Percentiles rank a stretch among this genome's conserved stretches.
Conservation (phyloP, 2,329 filamentous ascomycete genomes). For the Fusarium beomiforme region DNA sequence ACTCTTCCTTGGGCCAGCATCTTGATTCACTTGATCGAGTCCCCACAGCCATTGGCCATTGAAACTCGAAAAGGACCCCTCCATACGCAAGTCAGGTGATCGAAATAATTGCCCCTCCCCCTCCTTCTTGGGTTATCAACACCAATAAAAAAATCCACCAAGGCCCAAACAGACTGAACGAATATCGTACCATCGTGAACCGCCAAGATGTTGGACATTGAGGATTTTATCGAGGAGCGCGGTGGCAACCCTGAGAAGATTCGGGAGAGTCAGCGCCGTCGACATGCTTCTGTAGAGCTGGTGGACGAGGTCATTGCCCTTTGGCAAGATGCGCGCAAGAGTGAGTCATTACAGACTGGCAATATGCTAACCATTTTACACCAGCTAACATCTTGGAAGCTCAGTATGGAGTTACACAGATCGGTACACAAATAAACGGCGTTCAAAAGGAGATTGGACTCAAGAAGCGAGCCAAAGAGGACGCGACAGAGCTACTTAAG, state of each 20-base stretch:
- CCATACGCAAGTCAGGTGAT: constrained; percentile 40
- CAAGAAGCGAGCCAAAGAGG: constrained; percentile 95
- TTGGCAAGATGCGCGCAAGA: constrained; percentile 86
- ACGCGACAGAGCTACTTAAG: constrained; percentile 80
- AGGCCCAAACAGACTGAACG: constrained; percentile 20
- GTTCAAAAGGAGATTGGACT: constrained; percentile 89
- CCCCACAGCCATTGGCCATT: neutral
- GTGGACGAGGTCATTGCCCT: constrained; percentile 92
- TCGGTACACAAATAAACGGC: constrained; percentile 86
- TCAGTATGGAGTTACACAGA: constrained; percentile 81
- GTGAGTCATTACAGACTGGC: constrained; percentile 47
- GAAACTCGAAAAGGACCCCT: constrained; percentile 17
- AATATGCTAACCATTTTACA: neutral
- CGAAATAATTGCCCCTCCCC: constrained; percentile 39
- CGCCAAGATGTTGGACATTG: constrained; percentile 75
- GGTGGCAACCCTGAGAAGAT: constrained; percentile 93
- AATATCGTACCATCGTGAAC: constrained; percentile 31
- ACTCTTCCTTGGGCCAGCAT: neutral
- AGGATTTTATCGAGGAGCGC: constrained; percentile 84
- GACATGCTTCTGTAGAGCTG: constrained; percentile 80
- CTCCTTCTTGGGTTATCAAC: constrained; percentile 40
- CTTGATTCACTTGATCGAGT: neutral
- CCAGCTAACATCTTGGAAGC: constrained; percentile 49
- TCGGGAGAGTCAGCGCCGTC: constrained; percentile 87
- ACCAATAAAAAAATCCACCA: constrained; percentile 38